Conservation (phyloP, 805 yeast species). For the Grigorovia humatica region DNA sequence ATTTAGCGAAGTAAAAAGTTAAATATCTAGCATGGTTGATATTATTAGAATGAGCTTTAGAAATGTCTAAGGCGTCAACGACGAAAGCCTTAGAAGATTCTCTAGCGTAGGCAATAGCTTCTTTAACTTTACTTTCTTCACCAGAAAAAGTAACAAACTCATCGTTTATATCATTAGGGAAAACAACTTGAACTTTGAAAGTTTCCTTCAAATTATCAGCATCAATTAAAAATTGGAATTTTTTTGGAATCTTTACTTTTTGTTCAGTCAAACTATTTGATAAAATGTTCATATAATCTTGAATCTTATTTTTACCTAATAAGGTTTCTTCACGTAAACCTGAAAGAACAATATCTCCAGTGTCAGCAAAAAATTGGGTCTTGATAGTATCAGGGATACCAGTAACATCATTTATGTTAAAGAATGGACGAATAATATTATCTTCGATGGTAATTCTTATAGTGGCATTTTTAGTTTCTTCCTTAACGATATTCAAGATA, state of each 20-base stretch:
- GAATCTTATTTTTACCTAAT: conserved; percentile 43
- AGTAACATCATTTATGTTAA: conserved; percentile 15
- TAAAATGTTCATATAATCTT: conserved; percentile 35
- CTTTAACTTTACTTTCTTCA: conserved; percentile 42
- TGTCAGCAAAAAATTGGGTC: conserved; percentile 12
- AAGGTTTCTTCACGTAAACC: conserved; percentile 66
- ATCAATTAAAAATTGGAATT: conserved; percentile 61
- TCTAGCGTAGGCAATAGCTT: conserved; percentile 57
- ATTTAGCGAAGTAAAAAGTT: conserved; percentile 51
- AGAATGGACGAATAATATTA: conserved; percentile 26
- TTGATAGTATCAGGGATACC: conserved; percentile 16
- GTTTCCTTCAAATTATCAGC: conserved; percentile 41
- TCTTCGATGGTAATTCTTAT: conserved; percentile 39
- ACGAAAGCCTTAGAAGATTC: conserved; percentile 46
- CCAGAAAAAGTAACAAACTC: conserved; percentile 54
- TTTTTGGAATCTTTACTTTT: conserved; percentile 53
- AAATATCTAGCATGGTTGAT: conserved; percentile 65
- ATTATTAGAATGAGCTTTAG: conserved; percentile 81
- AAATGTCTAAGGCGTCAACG: conserved; percentile 66
- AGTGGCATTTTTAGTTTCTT: conserved; percentile 53
- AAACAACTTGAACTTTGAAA: conserved; percentile 45
- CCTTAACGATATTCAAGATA: conserved; percentile 64
- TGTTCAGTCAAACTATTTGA: conserved; percentile 39
- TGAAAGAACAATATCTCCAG: conserved; percentile 40
- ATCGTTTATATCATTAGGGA: conserved; percentile 39